phyloP scores from a whole-genome alignment of 192 early-diverging fungal genomes.

The Coemansia sp. region DNA sequence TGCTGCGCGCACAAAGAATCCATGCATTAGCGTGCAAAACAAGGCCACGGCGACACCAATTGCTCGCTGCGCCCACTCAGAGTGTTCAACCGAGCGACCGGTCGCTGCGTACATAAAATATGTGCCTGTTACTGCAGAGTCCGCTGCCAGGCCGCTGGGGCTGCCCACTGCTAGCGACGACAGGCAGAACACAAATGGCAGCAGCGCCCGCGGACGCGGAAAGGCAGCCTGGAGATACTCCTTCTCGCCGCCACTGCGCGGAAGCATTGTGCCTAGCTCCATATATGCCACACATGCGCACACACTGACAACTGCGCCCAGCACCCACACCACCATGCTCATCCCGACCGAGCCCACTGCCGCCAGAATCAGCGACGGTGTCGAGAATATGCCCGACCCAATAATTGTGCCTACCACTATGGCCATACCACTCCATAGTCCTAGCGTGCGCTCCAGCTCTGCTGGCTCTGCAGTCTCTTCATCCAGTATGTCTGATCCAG shows the following conservation, averaged over 20 bases:
- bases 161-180: constrained; percentile 33
- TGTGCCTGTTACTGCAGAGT: constrained; percentile 45
- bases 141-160: constrained; percentile 43
- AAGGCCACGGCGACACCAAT: constrained; percentile 36
- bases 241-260: constrained; percentile 61
- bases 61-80: constrained; percentile 43
- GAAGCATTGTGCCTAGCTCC: constrained; percentile 59
- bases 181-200: constrained; percentile 54
- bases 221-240: constrained; percentile 60
- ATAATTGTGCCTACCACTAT: constrained; percentile 54
- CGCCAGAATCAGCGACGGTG: constrained; percentile 38
- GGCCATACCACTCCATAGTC: constrained; percentile 51
- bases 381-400: constrained; percentile 52
- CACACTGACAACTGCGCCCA: constrained; percentile 41
- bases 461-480: neutral
- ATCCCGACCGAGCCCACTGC: constrained; percentile 46
- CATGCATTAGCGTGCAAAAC: constrained; percentile 30
- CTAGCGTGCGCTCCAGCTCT: constrained; percentile 41
- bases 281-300: constrained; percentile 51
- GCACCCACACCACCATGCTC: constrained; percentile 46
- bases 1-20: constrained; percentile 23
- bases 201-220: constrained; percentile 51
- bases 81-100: constrained; percentile 14
- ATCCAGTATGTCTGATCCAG: neutral
- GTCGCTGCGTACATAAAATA: constrained; percentile 45